Percentiles rank a stretch among this genome's conserved stretches.
These are phyloP conservation scores for Dalbergia cultrata DNA, from an alignment of 306 rosid genomes.

Conservation along the genomic window DNA sequence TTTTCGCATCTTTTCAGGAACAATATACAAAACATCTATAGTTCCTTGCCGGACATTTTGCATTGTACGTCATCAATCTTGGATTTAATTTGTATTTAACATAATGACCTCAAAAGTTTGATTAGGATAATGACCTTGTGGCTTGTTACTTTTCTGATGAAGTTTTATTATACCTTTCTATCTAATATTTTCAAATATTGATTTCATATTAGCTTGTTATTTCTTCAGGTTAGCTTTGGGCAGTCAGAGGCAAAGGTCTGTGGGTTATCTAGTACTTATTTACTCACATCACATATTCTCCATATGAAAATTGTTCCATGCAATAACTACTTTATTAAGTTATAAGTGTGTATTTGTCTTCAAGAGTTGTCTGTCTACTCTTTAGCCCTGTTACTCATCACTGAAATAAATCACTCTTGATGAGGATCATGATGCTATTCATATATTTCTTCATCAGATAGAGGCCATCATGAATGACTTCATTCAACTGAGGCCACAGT, in stretches of 20 bases:
- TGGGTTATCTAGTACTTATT: constrained; percentile 35
- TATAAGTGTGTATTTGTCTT: neutral
- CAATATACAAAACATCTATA: constrained; percentile 84
- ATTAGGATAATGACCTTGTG: constrained; percentile 34
- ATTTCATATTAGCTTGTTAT: constrained; percentile 46
- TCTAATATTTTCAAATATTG: constrained; percentile 25
- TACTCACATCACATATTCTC: constrained; percentile 34
- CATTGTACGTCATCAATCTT: constrained; percentile 69
- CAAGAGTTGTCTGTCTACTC: neutral
- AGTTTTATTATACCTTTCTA: constrained; percentile 21
- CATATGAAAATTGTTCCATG: constrained; percentile 9
- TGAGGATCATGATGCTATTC: constrained; percentile 30
- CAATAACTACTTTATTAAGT: neutral
- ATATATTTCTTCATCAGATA: constrained; percentile 67
- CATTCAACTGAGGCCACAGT: constrained; percentile 88
- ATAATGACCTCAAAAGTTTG: constrained; percentile 41
- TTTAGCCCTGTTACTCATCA: neutral
- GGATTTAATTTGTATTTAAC: constrained; percentile 44
- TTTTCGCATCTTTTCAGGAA: constrained; percentile 73
- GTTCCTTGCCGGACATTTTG: constrained; percentile 97
- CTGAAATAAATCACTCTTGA: constrained; percentile 15
- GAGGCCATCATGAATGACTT: constrained; percentile 96
- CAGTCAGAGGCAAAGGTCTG: constrained; percentile 96
- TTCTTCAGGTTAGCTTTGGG: constrained; percentile 90
- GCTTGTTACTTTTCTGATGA: constrained; percentile 26